These are phyloP conservation scores for Rickenella mellea DNA, from an alignment of 768 basidiomycete species.

Conservation along the genomic window DNA sequence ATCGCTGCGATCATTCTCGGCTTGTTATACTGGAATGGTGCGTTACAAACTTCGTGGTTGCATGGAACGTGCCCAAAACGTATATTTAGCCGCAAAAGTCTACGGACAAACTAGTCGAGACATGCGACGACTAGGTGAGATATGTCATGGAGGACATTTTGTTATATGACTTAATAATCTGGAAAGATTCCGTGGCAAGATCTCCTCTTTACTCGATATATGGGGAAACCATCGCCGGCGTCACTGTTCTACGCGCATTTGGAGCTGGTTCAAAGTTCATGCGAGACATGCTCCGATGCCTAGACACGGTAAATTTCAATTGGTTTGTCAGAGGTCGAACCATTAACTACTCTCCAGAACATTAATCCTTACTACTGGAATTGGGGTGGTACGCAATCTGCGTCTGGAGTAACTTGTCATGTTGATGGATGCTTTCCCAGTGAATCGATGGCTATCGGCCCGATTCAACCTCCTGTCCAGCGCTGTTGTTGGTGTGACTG, in stretches of 20 bases:
- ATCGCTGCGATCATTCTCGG: conserved; percentile 48
- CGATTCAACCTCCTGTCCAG: conserved; percentile 80
- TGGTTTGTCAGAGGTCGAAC: not conserved
- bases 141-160: not conserved
- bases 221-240: conserved; percentile 43
- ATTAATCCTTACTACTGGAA: conserved; percentile 82
- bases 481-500: conserved; percentile 64
- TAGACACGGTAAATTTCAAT: conserved; percentile 55
- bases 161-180: not conserved
- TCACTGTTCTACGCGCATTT: conserved; percentile 64
- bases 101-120: conserved; percentile 85
- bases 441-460: conserved; percentile 85
- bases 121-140: conserved; percentile 44
- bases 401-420: not conserved
- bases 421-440: conserved; percentile 35
- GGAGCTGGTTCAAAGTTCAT: conserved; percentile 83
- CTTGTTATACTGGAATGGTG: conserved; percentile 63
- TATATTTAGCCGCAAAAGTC: conserved; percentile 25
- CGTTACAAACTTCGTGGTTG: conserved; percentile 11
- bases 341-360: conserved; percentile 26
- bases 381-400: conserved; percentile 57
- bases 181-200: conserved; percentile 35
- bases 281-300: conserved; percentile 73
- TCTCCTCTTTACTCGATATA: conserved; percentile 44
- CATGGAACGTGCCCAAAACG: conserved; percentile 35